Percentiles rank a stretch among this genome's conserved stretches.
These are phyloP conservation scores for Senecio squalidus DNA, from an alignment of 140 eudicot species.

Conservation along the genomic window DNA sequence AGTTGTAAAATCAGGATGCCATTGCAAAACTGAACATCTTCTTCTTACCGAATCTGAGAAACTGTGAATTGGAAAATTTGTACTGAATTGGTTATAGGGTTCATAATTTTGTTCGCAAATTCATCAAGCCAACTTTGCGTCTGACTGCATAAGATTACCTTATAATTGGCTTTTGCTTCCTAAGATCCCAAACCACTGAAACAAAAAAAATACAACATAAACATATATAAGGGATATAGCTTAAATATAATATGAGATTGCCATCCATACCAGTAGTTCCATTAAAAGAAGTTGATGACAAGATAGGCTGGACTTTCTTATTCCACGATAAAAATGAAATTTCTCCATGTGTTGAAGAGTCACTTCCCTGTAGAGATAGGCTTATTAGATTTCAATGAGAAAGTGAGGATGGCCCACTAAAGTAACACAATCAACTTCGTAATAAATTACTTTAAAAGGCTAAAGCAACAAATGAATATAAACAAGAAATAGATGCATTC, in stretches of 20 bases:
- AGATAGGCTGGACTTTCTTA: constrained; percentile 80
- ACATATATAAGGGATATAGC: constrained; percentile 1
- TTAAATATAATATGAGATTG: background rate
- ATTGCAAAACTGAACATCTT: constrained; percentile 97
- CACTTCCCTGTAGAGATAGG: constrained; percentile 62
- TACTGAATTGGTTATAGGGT: background rate
- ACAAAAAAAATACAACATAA: constrained; percentile 10
- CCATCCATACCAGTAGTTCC: constrained; percentile 81
- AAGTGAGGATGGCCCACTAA: no score
- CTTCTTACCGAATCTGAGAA: constrained; percentile 84
- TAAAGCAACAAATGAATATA: background rate
- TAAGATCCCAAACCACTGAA: constrained; percentile 95
- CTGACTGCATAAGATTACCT: constrained; percentile 36
- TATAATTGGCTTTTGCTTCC: constrained; percentile 92
- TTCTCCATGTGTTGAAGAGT: constrained; percentile 90
- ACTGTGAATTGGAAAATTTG: constrained; percentile 37
- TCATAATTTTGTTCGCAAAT: background rate
- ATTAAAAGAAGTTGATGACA: constrained; percentile 85
- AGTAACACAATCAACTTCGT: background rate
- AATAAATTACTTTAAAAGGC: no score
- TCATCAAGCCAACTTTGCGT: background rate
- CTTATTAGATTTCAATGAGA: constrained; percentile 13
- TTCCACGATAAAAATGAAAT: constrained; percentile 95
- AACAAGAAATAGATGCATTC: background rate
- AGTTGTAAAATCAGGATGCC: constrained; percentile 97